A percentile compares a stretch with the other conserved stretches of the same genome.
phyloP scores from a whole-genome alignment of 2,329 filamentous ascomycete genomes.

The Cladosporium oxysporum region DNA sequence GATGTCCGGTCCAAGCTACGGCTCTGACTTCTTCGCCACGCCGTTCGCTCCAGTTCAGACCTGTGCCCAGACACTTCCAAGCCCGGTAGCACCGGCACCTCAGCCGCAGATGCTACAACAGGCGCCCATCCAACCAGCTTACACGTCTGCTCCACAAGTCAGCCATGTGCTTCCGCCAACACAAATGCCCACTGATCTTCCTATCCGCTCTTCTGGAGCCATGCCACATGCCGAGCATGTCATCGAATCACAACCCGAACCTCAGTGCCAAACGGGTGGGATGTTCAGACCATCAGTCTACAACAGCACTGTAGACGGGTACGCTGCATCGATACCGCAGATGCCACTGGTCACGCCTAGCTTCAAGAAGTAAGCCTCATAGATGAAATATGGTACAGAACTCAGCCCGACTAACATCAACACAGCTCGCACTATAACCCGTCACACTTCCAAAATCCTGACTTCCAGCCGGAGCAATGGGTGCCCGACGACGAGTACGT shows the following conservation, averaged over 20 bases:
- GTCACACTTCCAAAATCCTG: constrained; percentile 54
- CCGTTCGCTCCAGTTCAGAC: constrained; percentile 27
- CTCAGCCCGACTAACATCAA: constrained; percentile 16
- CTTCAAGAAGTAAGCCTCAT: constrained; percentile 48
- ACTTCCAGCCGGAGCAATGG: constrained; percentile 57
- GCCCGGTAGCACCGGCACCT: constrained; percentile 29
- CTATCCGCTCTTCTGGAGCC: constrained; percentile 27
- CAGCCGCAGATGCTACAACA: constrained; percentile 35
- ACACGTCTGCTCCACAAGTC: constrained; percentile 29
- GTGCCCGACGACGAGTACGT: constrained; percentile 50
- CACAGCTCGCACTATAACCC: constrained; percentile 53
- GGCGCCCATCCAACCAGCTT: constrained; percentile 30
- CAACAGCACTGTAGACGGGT: constrained; percentile 30
- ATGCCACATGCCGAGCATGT: constrained; percentile 28
- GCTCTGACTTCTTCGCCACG: constrained; percentile 30
- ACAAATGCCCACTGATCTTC: constrained; percentile 32
- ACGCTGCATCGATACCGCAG: constrained; percentile 38
- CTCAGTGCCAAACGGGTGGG: constrained; percentile 35
- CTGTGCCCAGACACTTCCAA: constrained; percentile 29
- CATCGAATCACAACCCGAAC: constrained; percentile 24
- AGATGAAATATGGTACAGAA: background rate
- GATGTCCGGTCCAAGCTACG: constrained; percentile 32
- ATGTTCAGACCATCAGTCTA: constrained; percentile 51
- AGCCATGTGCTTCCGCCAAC: constrained; percentile 32
- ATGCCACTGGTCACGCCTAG: constrained; percentile 51